Conservation (phyloP, 1,284 basidiomycete species). For the Ustilago hordei region DNA sequence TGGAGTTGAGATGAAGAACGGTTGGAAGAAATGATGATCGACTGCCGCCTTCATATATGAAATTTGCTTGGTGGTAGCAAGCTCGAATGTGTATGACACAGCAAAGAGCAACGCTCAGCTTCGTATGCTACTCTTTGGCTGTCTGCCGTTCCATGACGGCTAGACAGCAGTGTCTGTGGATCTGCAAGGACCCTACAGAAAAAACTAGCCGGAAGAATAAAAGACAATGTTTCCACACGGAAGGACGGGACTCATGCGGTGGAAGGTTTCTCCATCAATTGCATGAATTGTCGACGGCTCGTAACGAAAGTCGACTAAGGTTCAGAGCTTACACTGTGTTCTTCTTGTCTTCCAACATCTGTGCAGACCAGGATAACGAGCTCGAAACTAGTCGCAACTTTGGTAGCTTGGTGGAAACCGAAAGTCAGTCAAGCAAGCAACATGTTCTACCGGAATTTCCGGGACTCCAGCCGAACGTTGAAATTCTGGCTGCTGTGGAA, state of each 20-base stretch:
- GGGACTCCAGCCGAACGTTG: conserved; percentile 1
- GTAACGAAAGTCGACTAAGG: not conserved
- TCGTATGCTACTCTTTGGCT: not conserved
- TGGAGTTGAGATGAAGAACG: not conserved
- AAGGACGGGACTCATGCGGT: not conserved
- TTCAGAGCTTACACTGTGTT: not conserved
- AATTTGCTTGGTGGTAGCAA: not conserved
- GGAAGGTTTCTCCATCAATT: not conserved
- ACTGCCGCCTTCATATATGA: not conserved
- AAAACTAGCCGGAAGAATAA: not conserved
- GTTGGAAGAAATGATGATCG: not conserved
- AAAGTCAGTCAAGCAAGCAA: not conserved
- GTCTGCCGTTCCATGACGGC: not conserved
- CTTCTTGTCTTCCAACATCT: not conserved
- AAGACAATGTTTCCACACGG: not conserved
- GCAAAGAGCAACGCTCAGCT: not conserved
- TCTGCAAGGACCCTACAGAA: not conserved
- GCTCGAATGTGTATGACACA: not conserved
- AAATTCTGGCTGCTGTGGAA: conserved; percentile 3
- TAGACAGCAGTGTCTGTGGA: not conserved
- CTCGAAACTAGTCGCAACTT: not conserved
- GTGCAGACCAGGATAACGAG: not conserved
- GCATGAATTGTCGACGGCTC: not conserved
- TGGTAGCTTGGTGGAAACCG: not conserved
- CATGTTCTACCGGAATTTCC: not conserved